Conservation (phyloP, 108 stramenopile genomes). For the Fragilaria radians region DNA sequence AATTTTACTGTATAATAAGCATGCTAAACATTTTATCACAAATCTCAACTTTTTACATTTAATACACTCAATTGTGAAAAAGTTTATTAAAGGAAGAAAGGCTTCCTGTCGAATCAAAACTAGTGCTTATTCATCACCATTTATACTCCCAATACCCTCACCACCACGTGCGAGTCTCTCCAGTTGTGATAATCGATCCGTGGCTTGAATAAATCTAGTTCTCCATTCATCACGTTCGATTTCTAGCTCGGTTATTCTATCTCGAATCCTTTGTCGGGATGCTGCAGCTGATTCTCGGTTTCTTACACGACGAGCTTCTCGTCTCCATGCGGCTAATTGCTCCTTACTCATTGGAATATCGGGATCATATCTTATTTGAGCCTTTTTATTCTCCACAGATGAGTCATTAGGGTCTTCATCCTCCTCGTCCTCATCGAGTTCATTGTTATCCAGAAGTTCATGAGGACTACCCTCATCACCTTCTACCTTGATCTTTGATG, state of each 20-base stretch:
- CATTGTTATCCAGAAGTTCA: neutral
- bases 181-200: slow-evolving; percentile 36
- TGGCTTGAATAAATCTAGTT: slow-evolving; percentile 56
- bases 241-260: slow-evolving; percentile 74
- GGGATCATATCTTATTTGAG: slow-evolving; percentile 83
- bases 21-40: too few relatives aligned
- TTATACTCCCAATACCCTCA: neutral
- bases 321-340: slow-evolving; percentile 69
- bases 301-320: slow-evolving; percentile 75
- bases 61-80: too few relatives aligned
- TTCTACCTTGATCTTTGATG: slow-evolving; percentile 1
- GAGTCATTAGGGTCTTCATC: neutral
- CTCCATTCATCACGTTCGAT: slow-evolving; percentile 70
- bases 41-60: too few relatives aligned
- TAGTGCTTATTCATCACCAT: neutral
- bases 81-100: too few relatives aligned
- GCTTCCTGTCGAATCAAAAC: too few relatives aligned
- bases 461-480: neutral
- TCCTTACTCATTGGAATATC: slow-evolving; percentile 78
- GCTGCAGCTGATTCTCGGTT: slow-evolving; percentile 83
- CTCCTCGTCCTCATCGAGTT: neutral
- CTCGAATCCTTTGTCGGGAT: slow-evolving; percentile 67
- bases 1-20: neutral
- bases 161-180: neutral
- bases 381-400: slow-evolving; percentile 23